These are phyloP conservation scores for Zoysia japonica DNA, from an alignment of 176 grass and related monocot species.

Conservation along the genomic window DNA sequence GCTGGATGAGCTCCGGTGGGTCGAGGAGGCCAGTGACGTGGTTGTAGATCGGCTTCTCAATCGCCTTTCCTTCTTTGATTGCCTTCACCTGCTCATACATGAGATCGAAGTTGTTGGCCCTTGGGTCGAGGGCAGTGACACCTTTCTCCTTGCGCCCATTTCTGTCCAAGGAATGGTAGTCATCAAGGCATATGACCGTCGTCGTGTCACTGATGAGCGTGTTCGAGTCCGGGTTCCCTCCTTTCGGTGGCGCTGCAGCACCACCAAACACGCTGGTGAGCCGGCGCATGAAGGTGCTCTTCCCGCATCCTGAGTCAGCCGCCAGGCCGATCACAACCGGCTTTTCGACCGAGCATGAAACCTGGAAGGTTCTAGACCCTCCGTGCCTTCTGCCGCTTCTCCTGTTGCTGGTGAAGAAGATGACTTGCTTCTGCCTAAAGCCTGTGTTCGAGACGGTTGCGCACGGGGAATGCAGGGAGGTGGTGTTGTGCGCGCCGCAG, in stretches of 20 bases:
- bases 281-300: constrained; percentile 95
- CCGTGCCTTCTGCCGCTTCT: constrained; percentile 40
- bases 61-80: constrained; percentile 64
- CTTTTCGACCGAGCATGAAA: constrained; percentile 67
- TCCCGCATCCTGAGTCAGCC: constrained; percentile 87
- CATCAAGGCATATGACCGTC: constrained; percentile 88
- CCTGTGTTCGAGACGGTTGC: constrained; percentile 60
- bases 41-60: constrained; percentile 93
- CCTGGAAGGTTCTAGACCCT: constrained; percentile 53
- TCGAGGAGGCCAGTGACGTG: constrained; percentile 81
- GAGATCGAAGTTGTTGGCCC: constrained; percentile 83
- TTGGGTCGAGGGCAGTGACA: constrained; percentile 82
- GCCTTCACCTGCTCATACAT: constrained; percentile 98
- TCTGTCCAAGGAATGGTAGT: constrained; percentile 90
- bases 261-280: constrained; percentile 91
- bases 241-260: constrained; percentile 75
- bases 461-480: constrained; percentile 68
- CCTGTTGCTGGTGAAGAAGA: constrained; percentile 61
- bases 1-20: constrained; percentile 74
- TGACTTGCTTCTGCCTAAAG: constrained; percentile 57
- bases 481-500: constrained; percentile 63
- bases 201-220: constrained; percentile 87
- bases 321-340: constrained; percentile 87
- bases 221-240: constrained; percentile 89
- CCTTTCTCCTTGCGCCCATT: constrained; percentile 83